Evolutionary conservation across 192 early-diverging fungal species (phyloP).

Genomic region (Phlyctochytrium bullatum): DNA sequence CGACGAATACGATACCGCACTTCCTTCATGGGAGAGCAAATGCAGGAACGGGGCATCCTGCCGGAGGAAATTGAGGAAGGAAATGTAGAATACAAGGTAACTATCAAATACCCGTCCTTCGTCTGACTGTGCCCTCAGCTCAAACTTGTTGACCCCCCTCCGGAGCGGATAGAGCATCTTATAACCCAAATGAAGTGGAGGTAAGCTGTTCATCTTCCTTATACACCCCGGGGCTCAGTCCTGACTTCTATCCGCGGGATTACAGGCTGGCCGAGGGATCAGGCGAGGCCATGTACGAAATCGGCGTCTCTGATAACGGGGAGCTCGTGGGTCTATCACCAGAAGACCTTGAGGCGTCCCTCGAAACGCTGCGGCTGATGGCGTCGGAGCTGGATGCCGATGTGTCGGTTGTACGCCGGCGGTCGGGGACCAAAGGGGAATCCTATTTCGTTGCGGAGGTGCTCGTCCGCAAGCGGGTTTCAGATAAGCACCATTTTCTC

Average conservation of each 20-base stretch:
- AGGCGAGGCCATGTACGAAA: conserved; percentile 84
- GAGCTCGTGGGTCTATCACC: conserved; percentile 69
- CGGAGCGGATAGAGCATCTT: conserved; percentile 78
- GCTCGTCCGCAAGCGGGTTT: conserved; percentile 59
- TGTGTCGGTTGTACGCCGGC: conserved; percentile 58
- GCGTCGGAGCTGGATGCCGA: conserved; percentile 63
- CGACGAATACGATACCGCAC: not conserved
- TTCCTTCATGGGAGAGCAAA: conserved; percentile 21
- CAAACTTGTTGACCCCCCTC: conserved; percentile 60
- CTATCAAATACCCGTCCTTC: not conserved
- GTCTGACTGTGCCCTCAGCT: conserved; percentile 49
- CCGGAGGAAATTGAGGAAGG: conserved; percentile 63
- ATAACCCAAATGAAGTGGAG: conserved; percentile 93
- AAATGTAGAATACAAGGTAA: conserved; percentile 86
- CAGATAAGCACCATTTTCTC: conserved; percentile 61
- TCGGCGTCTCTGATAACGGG: conserved; percentile 86
- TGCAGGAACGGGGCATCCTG: conserved; percentile 5
- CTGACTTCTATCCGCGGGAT: no score
- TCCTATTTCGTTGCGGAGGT: conserved; percentile 74
- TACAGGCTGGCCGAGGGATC: conserved; percentile 75
- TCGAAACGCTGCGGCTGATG: conserved; percentile 65
- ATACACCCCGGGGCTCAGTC: not conserved
- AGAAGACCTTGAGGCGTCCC: conserved; percentile 57
- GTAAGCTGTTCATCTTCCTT: conserved; percentile 11
- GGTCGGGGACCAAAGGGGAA: conserved; percentile 20